Base-by-base conservation (phyloP, 179 eudicot genomes). In the Gypsophila paniculata region DNA sequence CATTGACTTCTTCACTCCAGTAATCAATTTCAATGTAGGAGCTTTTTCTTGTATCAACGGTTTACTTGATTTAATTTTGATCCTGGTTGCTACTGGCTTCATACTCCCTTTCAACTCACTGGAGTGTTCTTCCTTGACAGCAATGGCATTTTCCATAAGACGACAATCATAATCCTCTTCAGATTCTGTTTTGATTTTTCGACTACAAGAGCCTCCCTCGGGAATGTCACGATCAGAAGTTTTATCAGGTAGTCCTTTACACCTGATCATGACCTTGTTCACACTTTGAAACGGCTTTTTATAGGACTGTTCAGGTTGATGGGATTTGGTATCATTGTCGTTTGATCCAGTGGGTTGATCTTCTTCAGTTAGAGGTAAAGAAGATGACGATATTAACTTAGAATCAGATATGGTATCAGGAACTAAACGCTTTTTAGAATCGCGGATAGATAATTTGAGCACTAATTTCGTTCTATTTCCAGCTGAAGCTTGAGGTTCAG, bases 361-460 rank as follows among this genome's bases (percentile, higher is more conserved):
- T 73, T 76, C 76, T 76, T 69, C 84, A 76, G 65, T 75, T 63
- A n/a, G 36, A 69, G 76, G 83, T 65, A 74, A 32, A 68, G 85
- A 77, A 52, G 83, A 77, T 36, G 82, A 81, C 29, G 84, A 69
- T 59, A 73, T 73, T 23, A 76, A 71, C 74, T 79, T 75, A 65
- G 51, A 70, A 58, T 77, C 78, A 51, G 58, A 69, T 61, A 65
- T 14, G 54, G 53, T 75, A 68, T 76, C 85, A 25, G 69, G 60
- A 71, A 70, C 39, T 22, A 69, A 61, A 49, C 79, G 61, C 72
- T 80, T 88, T 51, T 76, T 85, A 51, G 79, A 80, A 86, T 86
- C 86, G 59, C 89, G 91, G 65, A 82, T 69, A 61, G 89, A 83
- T 55, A 90, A 73, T 78, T 85, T 93, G 39, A 93, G 85, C 61